A percentile compares a stretch with the other conserved stretches of the same genome.
Conservation (phyloP, 2,329 filamentous ascomycete genomes). For the Fusarium hostae region DNA sequence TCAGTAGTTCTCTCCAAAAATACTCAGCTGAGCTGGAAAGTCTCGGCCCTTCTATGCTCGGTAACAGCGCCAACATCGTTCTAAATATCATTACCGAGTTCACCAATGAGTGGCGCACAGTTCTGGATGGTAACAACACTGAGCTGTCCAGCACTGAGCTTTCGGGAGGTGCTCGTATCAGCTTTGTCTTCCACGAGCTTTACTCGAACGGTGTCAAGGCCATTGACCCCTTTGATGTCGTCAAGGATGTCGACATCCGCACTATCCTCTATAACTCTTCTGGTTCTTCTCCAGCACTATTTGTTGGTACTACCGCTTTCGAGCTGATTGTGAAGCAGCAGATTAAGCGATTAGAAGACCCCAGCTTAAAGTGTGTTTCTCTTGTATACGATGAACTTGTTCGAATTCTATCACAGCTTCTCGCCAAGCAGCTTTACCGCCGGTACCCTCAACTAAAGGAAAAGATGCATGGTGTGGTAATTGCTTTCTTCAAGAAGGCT, state of each 20-base stretch:
- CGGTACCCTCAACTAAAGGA: constrained; percentile 96
- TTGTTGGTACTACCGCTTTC: constrained; percentile 98
- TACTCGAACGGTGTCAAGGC: constrained; percentile 98
- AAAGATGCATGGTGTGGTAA: constrained; percentile 93
- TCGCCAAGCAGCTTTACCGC: constrained; percentile 89
- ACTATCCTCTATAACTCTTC: constrained; percentile 99
- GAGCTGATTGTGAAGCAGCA: constrained; percentile 99
- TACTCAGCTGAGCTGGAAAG: constrained; percentile 84
- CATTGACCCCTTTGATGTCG: constrained; percentile 94
- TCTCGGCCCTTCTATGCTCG: constrained; percentile 92
- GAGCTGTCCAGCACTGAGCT: constrained; percentile 94
- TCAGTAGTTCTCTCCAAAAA: constrained; percentile 92
- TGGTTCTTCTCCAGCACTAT: constrained; percentile 95
- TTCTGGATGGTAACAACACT: constrained; percentile 95
- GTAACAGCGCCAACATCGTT: constrained; percentile 95
- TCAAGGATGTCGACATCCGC: constrained; percentile 97
- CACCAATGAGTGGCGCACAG: constrained; percentile 95
- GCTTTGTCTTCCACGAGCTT: constrained; percentile 98
- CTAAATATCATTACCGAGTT: constrained; percentile 99
- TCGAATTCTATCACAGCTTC: constrained; percentile 89
- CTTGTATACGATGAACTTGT: constrained; percentile 98
- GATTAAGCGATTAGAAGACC: constrained; percentile 95
- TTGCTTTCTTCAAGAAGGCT: constrained; percentile 95
- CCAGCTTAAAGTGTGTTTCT: constrained; percentile 96
- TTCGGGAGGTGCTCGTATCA: constrained; percentile 96